Evolutionary conservation across 257 asterid species (phyloP).

Genomic region (Fraxinus excelsior): DNA sequence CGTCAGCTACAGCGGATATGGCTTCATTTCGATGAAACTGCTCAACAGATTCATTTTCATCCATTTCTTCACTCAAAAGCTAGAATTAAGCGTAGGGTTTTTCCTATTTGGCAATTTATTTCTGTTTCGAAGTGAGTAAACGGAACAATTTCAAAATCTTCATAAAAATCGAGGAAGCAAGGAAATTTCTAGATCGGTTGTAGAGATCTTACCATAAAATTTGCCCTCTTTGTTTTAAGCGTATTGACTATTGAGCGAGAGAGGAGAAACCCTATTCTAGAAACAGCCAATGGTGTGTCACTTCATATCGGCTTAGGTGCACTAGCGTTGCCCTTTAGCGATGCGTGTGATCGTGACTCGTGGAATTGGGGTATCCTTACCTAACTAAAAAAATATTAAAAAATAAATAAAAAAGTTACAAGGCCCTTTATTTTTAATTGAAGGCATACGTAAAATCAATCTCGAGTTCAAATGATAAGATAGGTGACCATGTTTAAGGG

Average conservation of each 20-base stretch:
- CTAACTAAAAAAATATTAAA: background rate
- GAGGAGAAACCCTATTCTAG: background rate
- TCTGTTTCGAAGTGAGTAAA: background rate
- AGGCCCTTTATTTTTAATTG: too few relatives aligned
- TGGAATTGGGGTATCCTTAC: background rate
- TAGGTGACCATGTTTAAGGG: too few relatives aligned
- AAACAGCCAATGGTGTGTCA: background rate
- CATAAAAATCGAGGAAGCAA: background rate
- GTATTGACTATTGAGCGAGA: background rate
- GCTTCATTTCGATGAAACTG: slow-evolving; percentile 76
- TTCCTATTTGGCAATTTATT: slow-evolving; percentile 1
- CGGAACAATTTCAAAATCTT: background rate
- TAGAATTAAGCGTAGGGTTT: slow-evolving; percentile 25
- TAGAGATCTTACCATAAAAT: background rate
- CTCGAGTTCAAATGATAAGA: too few relatives aligned
- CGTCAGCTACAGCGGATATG: slow-evolving; percentile 82
- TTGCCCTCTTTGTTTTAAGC: background rate
- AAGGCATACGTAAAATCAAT: too few relatives aligned
- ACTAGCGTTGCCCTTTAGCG: background rate
- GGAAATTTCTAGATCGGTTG: background rate
- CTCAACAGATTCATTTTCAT: slow-evolving; percentile 52
- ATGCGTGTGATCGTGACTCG: background rate
- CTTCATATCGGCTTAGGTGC: background rate
- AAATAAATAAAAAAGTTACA: too few relatives aligned
- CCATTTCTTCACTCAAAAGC: slow-evolving; percentile 47